Conservation (phyloP, 2,329 filamentous ascomycete species). For the Penicillium sp. region DNA sequence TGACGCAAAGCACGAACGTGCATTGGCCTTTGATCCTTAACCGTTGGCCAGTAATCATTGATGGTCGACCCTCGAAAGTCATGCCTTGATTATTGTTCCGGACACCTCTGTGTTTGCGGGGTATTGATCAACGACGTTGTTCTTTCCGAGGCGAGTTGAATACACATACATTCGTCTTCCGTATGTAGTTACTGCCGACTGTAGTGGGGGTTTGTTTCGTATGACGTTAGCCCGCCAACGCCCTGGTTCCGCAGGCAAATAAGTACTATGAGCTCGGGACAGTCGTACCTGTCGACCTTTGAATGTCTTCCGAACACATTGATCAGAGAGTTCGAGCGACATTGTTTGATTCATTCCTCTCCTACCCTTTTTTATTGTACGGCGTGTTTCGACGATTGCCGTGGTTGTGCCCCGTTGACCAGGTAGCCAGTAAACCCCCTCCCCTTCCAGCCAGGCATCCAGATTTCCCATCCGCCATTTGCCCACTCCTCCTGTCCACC, state of each 20-base stretch:
- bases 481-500: background rate
- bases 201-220: background rate
- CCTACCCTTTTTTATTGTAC: too few relatives aligned
- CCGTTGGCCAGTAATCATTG: background rate
- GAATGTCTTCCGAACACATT: background rate
- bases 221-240: constrained; percentile 1
- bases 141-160: background rate
- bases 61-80: background rate
- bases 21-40: background rate
- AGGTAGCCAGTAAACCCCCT: background rate
- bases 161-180: too few relatives aligned
- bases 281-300: background rate
- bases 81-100: background rate
- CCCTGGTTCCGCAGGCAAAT: background rate
- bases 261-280: too few relatives aligned
- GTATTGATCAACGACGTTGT: background rate
- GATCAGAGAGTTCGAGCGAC: background rate
- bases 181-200: too few relatives aligned
- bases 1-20: background rate
- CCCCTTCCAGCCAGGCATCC: background rate
- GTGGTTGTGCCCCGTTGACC: background rate
- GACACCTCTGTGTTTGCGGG: background rate
- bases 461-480: background rate
- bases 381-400: too few relatives aligned
- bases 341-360: background rate